Evolutionary conservation across 495 filamentous ascomycete genomes (phyloP).

Genomic region (Penicillium pancosmium): DNA sequence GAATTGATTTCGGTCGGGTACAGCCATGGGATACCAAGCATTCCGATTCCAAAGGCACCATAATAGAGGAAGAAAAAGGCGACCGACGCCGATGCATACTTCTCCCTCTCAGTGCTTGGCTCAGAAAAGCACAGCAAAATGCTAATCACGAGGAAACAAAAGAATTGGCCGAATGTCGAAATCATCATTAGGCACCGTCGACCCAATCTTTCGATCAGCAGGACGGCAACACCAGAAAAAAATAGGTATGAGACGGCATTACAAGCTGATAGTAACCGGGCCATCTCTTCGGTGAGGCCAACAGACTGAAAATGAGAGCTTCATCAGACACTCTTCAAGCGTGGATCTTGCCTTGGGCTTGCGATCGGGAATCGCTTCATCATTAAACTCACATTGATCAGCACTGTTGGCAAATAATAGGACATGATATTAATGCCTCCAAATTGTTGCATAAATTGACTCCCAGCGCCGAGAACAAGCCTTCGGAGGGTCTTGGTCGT

Average conservation of each 20-base stretch:
- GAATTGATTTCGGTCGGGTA: slow-evolving; percentile 64
- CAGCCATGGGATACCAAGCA: slow-evolving; percentile 57
- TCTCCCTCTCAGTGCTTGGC: background rate
- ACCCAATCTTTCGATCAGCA: slow-evolving; percentile 49
- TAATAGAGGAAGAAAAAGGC: slow-evolving; percentile 56
- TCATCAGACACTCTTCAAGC: too few species aligned
- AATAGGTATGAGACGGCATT: slow-evolving; percentile 43
- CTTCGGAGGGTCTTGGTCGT: slow-evolving; percentile 39
- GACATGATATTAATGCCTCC: slow-evolving; percentile 36
- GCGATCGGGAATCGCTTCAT: too few species aligned
- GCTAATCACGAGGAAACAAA: slow-evolving; percentile 58
- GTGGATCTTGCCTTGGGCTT: too few species aligned
- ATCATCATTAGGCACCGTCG: slow-evolving; percentile 51
- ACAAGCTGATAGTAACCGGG: slow-evolving; percentile 46
- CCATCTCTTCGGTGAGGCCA: slow-evolving; percentile 38
- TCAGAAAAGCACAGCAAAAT: slow-evolving; percentile 46
- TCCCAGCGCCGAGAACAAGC: slow-evolving; percentile 43
- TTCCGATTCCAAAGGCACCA: slow-evolving; percentile 52
- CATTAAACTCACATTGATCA: slow-evolving; percentile 28
- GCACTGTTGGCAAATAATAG: slow-evolving; percentile 44
- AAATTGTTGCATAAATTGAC: slow-evolving; percentile 51
- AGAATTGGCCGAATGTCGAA: slow-evolving; percentile 42
- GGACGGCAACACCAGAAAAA: slow-evolving; percentile 31
- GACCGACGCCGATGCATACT: slow-evolving; percentile 40
- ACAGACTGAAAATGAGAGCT: slow-evolving; percentile 29